Conservation (phyloP, 768 basidiomycete genomes). For the Fomitopsis pulvina region DNA sequence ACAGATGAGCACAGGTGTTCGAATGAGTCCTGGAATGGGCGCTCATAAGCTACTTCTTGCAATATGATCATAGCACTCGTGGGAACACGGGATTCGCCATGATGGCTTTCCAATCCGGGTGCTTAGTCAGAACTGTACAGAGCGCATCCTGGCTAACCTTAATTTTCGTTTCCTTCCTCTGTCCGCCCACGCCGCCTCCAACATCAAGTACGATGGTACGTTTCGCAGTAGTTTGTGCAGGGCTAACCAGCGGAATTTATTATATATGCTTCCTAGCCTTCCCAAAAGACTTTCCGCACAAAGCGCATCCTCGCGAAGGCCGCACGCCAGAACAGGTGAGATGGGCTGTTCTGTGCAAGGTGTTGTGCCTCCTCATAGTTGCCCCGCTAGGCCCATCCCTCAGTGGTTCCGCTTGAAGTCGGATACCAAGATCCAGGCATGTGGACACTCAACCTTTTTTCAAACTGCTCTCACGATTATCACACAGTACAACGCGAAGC, state of each 20-base stretch:
- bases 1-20: not conserved
- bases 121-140: slow-evolving; percentile 30
- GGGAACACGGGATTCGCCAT: not conserved
- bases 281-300: slow-evolving; percentile 97
- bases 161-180: slow-evolving; percentile 21
- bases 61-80: slow-evolving; percentile 1
- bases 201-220: slow-evolving; percentile 26
- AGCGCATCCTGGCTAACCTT: slow-evolving; percentile 19
- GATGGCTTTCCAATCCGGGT: slow-evolving; percentile 1
- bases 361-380: not conserved
- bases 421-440: slow-evolving; percentile 89
- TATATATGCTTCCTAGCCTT: slow-evolving; percentile 60
- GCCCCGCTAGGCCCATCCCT: slow-evolving; percentile 73
- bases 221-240: not conserved
- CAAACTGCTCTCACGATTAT: not conserved
- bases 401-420: slow-evolving; percentile 99
- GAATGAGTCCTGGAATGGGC: not conserved
- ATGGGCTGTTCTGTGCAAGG: not conserved
- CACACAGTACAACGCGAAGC: slow-evolving; percentile 82
- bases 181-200: slow-evolving; percentile 19
- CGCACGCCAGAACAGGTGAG: slow-evolving; percentile 87
- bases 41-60: not conserved
- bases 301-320: slow-evolving; percentile 98
- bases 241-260: slow-evolving; percentile 27
- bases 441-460: too few relatives aligned